These are phyloP conservation scores for Globisporangium nodosum DNA, from an alignment of 352 stramenopile species.

Conservation along the genomic window DNA sequence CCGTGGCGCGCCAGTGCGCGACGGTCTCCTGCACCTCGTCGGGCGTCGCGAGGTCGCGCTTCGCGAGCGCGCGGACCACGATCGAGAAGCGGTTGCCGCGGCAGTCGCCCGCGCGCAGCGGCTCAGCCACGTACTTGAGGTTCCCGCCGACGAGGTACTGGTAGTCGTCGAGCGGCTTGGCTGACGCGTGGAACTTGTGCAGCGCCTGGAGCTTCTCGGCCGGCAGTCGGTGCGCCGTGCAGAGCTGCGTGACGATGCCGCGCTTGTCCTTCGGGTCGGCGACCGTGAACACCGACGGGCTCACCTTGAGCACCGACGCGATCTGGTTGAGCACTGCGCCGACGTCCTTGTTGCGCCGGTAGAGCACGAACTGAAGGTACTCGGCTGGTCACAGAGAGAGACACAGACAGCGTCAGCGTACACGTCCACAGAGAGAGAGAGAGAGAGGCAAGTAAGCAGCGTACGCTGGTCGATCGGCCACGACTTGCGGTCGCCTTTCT, in stretches of 20 bases:
- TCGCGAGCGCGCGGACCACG: conserved; percentile 86
- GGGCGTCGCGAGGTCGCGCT: conserved; percentile 38
- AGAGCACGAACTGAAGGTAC: conserved; percentile 94
- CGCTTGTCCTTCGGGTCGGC: conserved; percentile 97
- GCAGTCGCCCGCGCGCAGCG: conserved; percentile 86
- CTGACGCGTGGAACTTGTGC: conserved; percentile 22
- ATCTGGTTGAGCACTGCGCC: conserved; percentile 80
- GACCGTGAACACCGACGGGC: conserved; percentile 82
- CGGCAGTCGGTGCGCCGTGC: conserved; percentile 82
- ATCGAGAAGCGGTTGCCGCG: conserved; percentile 92
- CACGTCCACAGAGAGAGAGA: background rate
- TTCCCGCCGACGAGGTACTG: conserved; percentile 89
- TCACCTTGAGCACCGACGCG: conserved; percentile 64
- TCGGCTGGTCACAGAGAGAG: conserved; percentile 47
- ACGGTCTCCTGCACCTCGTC: conserved; percentile 32
- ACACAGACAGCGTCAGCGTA: background rate
- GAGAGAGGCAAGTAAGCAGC: conserved; percentile 9
- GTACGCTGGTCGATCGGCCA: conserved; percentile 72
- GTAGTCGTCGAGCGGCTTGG: conserved; percentile 48
- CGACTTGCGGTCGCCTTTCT: conserved; percentile 50
- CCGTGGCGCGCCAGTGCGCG: conserved; percentile 41
- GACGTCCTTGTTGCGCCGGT: conserved; percentile 97
- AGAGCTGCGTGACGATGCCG: conserved; percentile 94
- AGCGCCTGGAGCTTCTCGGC: conserved; percentile 54
- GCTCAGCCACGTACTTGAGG: conserved; percentile 85